Conservation (phyloP, 2,329 filamentous ascomycete genomes). For the Pseudogymnoascus sp. region DNA sequence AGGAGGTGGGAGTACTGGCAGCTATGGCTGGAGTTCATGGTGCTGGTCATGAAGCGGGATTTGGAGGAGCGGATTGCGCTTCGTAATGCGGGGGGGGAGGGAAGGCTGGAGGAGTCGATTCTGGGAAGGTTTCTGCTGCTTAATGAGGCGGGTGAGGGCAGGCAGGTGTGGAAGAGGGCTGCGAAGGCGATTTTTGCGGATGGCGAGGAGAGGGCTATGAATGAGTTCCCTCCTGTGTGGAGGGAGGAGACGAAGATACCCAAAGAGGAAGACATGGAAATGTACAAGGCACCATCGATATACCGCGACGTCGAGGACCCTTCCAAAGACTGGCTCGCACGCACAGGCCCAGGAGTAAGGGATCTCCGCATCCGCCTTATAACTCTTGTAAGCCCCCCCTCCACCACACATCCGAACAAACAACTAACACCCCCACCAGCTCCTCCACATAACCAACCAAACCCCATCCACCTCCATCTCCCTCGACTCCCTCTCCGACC, state of each 20-base stretch:
- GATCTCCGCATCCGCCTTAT: conserved; percentile 25
- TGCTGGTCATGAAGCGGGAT: conserved; percentile 69
- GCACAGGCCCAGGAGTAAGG: conserved; percentile 22
- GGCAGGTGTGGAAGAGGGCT: conserved; percentile 42
- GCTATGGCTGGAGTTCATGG: conserved; percentile 69
- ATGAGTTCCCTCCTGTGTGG: conserved; percentile 48
- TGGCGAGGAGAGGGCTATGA: conserved; percentile 44
- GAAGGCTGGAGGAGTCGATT: conserved; percentile 45
- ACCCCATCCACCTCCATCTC: conserved; percentile 28
- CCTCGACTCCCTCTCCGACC: conserved; percentile 39
- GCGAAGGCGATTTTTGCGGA: conserved; percentile 62
- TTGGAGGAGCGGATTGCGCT: conserved; percentile 1
- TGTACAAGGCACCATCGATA: background rate
- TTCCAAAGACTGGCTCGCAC: background rate
- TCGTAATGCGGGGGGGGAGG: conserved; percentile 20
- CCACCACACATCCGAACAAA: background rate
- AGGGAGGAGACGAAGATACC: conserved; percentile 48
- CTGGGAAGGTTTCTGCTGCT: conserved; percentile 49
- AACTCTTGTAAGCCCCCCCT: conserved; percentile 20
- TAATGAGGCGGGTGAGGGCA: conserved; percentile 27
- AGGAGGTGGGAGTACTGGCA: conserved; percentile 76
- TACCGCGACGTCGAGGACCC: conserved; percentile 7
- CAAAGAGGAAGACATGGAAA: conserved; percentile 40
- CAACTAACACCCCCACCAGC: conserved; percentile 19
- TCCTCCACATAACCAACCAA: conserved; percentile 28